A percentile compares a stretch with the other conserved stretches of the same genome.
phyloP scores from a whole-genome alignment of 2,329 filamentous ascomycete genomes.

The Venturia effusa region DNA sequence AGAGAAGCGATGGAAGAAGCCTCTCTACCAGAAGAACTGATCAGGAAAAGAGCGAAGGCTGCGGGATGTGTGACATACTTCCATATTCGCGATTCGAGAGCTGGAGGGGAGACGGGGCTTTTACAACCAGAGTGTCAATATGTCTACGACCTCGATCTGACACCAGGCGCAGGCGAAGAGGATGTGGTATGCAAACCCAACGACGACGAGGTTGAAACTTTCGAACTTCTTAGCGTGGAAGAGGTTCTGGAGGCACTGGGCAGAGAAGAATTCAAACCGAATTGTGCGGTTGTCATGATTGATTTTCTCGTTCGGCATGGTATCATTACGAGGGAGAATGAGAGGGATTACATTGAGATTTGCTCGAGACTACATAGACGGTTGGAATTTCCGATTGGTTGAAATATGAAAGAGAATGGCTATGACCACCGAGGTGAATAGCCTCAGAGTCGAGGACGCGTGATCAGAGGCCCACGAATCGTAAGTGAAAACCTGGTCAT shows the following conservation, averaged over 20 bases:
- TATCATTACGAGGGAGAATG: constrained; percentile 67
- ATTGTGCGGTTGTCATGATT: constrained; percentile 72
- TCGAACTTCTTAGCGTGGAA: constrained; percentile 66
- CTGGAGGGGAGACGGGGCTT: constrained; percentile 70
- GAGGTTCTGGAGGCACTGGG: constrained; percentile 61
- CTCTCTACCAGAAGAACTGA: background rate
- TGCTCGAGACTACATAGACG: constrained; percentile 62
- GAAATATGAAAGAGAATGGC: background rate
- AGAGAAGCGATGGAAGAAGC: constrained; percentile 83
- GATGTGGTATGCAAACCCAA: constrained; percentile 58
- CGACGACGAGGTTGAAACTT: constrained; percentile 82
- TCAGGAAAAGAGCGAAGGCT: constrained; percentile 19
- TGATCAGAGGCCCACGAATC: background rate
- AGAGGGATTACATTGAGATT: constrained; percentile 69
- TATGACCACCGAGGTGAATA: background rate
- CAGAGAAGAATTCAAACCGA: constrained; percentile 77
- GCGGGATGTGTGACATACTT: constrained; percentile 74
- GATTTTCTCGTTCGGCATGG: constrained; percentile 87
- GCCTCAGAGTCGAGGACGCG: background rate
- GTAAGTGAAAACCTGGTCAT: no score
- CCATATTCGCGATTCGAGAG: constrained; percentile 62
- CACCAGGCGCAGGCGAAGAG: constrained; percentile 27
- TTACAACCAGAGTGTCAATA: constrained; percentile 89
- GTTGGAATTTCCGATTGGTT: constrained; percentile 56
- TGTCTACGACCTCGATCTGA: constrained; percentile 78